Evolutionary conservation across 495 filamentous ascomycete genomes (phyloP), one percentile per base, ranked within the genome.

Genomic region (Hyaloscypha variabilis): DNA sequence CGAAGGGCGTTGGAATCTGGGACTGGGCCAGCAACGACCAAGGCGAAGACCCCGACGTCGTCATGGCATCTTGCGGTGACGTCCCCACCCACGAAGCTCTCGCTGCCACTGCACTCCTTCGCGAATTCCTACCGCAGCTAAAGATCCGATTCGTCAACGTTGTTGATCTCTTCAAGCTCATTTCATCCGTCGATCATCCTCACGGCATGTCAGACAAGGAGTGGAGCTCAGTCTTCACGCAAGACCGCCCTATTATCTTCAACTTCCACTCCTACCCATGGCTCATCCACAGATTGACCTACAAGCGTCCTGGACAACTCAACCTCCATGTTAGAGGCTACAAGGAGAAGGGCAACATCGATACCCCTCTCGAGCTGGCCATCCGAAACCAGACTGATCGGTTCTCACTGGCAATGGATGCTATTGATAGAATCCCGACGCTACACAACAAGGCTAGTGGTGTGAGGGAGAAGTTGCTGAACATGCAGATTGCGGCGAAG

Each of bases 251-350:
- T 36, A 80, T 90, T 73, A 83, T 91, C 68, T 91, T 92, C 83
- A 91, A 91, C 79, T 91, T 91, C 84, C 89, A 92, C 77, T 87
- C 83, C 21, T 91, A 92, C 75, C 89, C 89, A 2, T 92, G 87
- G 87, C 81, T 91, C 68, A 83, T 92, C 46, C 88, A 91, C 76
- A 81, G 89, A 28, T 73, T 92, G 62, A 87, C 87, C 1, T 91
- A 91, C 77, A 88, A 88, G 77, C 85, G 88, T 0, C 83, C 83
- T 0, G 87, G 87, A 17, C 81, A 81, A 60, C 64, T 77, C 21
- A 87, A 89, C 73, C 71, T 91, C 58, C 87, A 89, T 69, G 89
- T 91, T n/a, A 78, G 87, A 26, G 90, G 88, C 0, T 91, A 91
- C 77, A 85, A 81, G 69, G 88, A 91, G 81, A 91, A 91, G 81